Conservation (phyloP, 257 asterid genomes). For the Oldenlandia corymbosa region DNA sequence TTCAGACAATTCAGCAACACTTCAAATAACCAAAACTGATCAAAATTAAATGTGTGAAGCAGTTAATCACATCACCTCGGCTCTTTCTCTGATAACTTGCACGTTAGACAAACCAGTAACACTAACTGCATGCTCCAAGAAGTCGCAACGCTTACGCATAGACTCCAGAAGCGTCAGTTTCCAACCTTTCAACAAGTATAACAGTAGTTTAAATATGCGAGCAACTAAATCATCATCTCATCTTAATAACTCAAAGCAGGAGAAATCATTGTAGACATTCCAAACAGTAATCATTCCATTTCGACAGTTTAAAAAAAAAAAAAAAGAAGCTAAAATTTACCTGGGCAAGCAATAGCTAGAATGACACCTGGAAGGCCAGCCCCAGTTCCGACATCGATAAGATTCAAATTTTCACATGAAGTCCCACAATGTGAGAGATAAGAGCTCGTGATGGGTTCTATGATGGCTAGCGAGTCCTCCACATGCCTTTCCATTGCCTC, state of each 20-base stretch:
- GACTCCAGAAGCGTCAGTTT: slow-evolving; percentile 80
- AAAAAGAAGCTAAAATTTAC: slow-evolving; percentile 23
- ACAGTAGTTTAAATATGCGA: background rate
- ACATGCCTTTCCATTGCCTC: slow-evolving; percentile 92
- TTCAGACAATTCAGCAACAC: slow-evolving; percentile 4
- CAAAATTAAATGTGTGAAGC: slow-evolving; percentile 2
- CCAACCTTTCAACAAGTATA: slow-evolving; percentile 54
- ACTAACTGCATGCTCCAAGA: slow-evolving; percentile 69
- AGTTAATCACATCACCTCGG: slow-evolving; percentile 52
- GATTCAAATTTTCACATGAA: slow-evolving; percentile 53
- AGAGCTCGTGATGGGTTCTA: slow-evolving; percentile 50
- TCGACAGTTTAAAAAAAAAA: background rate
- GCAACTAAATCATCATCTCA: background rate
- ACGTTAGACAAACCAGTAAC: slow-evolving; percentile 66
- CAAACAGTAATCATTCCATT: background rate
- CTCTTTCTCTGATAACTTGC: slow-evolving; percentile 62
- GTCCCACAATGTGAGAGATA: slow-evolving; percentile 49
- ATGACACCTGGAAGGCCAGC: slow-evolving; percentile 93
- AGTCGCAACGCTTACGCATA: slow-evolving; percentile 74
- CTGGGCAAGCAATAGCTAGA: slow-evolving; percentile 83
- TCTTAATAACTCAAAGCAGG: background rate
- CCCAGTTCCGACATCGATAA: slow-evolving; percentile 92
- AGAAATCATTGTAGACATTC: background rate
- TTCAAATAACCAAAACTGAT: background rate
- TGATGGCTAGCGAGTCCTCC: slow-evolving; percentile 76